Evolutionary conservation across 2,329 filamentous ascomycete genomes (phyloP), one percentile per base, ranked within the genome.

Genomic region (Fusarium austroafricanum): DNA sequence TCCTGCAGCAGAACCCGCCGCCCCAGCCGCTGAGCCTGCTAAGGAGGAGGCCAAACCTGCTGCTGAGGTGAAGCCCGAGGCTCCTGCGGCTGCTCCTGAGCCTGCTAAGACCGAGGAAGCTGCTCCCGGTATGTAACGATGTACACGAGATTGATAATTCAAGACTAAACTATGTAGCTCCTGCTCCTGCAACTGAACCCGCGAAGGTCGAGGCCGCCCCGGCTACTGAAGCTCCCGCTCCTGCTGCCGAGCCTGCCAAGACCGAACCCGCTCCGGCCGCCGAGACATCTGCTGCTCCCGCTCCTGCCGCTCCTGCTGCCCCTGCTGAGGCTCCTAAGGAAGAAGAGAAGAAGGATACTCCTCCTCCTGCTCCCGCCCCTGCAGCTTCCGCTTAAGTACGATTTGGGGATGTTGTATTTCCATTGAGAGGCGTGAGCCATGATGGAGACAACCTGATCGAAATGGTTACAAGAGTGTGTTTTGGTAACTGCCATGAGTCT

Each of bases 1-100:
- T 64, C 55, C 67, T 31, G 53, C 49, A 74, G 74, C 71, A 49
- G 71, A 69, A 61, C 72, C 55, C 53, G 65, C 67, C 59, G 65
- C 66, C 15, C 68, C 74, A 53, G 69, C 64, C n/a, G 59, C 66
- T 43, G 75, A 74, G 52, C 57, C 73, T n/a, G 67, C 57, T 14
- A 71, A 74, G 65, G 67, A 73, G 31, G 77, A 71, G 33, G 61
- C 72, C 33, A 75, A 76, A 43, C 61, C 77, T 20, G 75, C 66
- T 57, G 55, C 57, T 28, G 75, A 74, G 56, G 67, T 52, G 14
- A 71, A 71, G 57, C 47, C 68, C 8, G 73, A 68, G 45, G 57
- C 69, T 44, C 70, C 76, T 21, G 67, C 73, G 23, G 68, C 78
- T 33, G 72, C 73, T 7, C 35, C 65, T 10, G 65, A 69, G 21